phyloP scores from a whole-genome alignment of 2,329 filamentous ascomycete species.

The Neofusicoccum laricinum region DNA sequence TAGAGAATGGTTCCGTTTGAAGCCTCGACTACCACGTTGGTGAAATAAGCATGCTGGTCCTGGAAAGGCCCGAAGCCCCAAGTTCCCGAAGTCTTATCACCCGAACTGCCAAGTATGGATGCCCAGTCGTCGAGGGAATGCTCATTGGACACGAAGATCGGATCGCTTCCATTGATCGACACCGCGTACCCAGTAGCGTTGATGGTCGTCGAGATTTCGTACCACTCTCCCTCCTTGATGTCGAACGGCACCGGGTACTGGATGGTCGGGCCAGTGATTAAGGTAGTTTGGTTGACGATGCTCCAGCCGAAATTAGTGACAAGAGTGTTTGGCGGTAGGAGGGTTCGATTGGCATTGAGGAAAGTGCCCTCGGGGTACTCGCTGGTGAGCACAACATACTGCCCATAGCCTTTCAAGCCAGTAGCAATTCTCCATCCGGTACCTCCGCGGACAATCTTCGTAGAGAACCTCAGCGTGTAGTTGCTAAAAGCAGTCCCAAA shows the following conservation, averaged over 20 bases:
- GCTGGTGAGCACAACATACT: conserved; percentile 8
- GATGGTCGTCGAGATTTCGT: conserved; percentile 36
- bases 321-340: conserved; percentile 36
- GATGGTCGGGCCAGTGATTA: conserved; percentile 26
- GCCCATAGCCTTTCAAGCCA: background rate
- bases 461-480: conserved; percentile 38
- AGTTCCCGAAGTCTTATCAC: conserved; percentile 26
- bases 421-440: conserved; percentile 36
- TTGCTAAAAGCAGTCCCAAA: conserved; percentile 27
- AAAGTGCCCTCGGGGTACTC: conserved; percentile 23
- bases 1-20: conserved; percentile 33
- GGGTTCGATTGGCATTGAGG: conserved; percentile 34
- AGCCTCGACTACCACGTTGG: conserved; percentile 32
- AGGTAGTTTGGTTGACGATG: conserved; percentile 37
- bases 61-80: conserved; percentile 44
- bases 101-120: background rate
- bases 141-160: conserved; percentile 23
- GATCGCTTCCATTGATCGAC: conserved; percentile 24
- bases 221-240: conserved; percentile 38
- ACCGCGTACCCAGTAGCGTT: conserved; percentile 28
- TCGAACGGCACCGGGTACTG: conserved; percentile 26
- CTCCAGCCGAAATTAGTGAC: conserved; percentile 33
- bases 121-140: background rate
- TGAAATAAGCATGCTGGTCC: conserved; percentile 38
- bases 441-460: conserved; percentile 39